Percentiles rank a stretch among this genome's conserved stretches.
These are phyloP conservation scores for Hymenotorrendiella dingleyae DNA, from an alignment of 2,329 filamentous ascomycete species.

Conservation along the genomic window DNA sequence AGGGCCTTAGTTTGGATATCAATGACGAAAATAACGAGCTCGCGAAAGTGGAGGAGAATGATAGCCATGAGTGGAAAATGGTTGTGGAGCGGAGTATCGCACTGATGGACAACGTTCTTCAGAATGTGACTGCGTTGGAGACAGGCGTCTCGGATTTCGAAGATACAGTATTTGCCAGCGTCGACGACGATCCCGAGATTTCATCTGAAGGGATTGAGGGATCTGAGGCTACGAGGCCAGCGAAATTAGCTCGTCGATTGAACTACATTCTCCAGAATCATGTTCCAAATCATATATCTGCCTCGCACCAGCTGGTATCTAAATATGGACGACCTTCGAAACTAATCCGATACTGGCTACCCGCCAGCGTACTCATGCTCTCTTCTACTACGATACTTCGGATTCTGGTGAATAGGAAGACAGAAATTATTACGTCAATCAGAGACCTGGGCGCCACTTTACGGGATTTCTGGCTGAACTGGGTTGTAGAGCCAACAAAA, in stretches of 20 bases:
- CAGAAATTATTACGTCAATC: slow-evolving; percentile 76
- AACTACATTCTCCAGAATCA: slow-evolving; percentile 62
- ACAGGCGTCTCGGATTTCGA: slow-evolving; percentile 58
- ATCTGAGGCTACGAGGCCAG: slow-evolving; percentile 32
- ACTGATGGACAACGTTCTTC: slow-evolving; percentile 79
- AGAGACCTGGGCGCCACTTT: slow-evolving; percentile 70
- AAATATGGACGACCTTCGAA: slow-evolving; percentile 70
- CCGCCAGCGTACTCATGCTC: slow-evolving; percentile 61
- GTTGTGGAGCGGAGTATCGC: slow-evolving; percentile 75
- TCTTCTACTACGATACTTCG: slow-evolving; percentile 85
- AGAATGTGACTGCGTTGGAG: slow-evolving; percentile 61
- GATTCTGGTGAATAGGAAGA: slow-evolving; percentile 66
- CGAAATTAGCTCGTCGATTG: slow-evolving; percentile 60
- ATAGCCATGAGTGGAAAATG: slow-evolving; percentile 57
- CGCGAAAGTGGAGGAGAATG: slow-evolving; percentile 36
- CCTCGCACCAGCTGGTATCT: slow-evolving; percentile 49
- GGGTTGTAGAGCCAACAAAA: slow-evolving; percentile 80
- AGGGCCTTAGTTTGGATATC: slow-evolving; percentile 66
- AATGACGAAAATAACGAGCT: slow-evolving; percentile 50
- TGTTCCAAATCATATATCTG: slow-evolving; percentile 59
- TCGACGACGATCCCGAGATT: slow-evolving; percentile 55
- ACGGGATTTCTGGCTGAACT: slow-evolving; percentile 91
- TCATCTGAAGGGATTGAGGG: slow-evolving; percentile 43
- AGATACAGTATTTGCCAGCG: slow-evolving; percentile 56
- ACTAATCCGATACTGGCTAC: slow-evolving; percentile 84